Conservation (phyloP, 1,284 basidiomycete species). For the Hymenochaete sp. region DNA sequence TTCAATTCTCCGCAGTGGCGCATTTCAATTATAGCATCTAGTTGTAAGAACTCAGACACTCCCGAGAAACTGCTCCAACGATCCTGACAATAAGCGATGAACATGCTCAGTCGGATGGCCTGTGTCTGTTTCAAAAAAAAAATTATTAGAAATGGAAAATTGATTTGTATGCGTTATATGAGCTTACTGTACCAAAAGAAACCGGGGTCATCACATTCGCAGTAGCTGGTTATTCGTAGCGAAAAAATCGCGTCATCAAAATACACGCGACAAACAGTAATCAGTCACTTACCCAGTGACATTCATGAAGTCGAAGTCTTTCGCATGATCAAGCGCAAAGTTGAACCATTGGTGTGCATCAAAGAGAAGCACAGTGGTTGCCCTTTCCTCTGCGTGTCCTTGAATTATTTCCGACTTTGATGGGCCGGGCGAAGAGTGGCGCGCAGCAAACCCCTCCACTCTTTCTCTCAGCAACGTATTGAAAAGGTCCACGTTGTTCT, state of each 20-base stretch:
- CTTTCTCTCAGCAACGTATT: conserved; percentile 34
- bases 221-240: conserved; percentile 37
- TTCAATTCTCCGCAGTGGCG: no score
- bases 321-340: conserved; percentile 34
- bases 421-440: no score
- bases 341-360: conserved; percentile 45
- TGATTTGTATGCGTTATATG: not conserved
- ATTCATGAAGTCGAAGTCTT: conserved; percentile 38
- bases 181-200: conserved; percentile 50
- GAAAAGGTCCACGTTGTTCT: conserved; percentile 34
- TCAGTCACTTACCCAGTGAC: conserved; percentile 33
- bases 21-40: no score
- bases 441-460: conserved; percentile 28
- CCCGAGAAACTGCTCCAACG: conserved; percentile 32
- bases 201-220: conserved; percentile 36
- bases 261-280: not conserved
- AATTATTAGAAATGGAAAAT: not conserved
- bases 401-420: no score
- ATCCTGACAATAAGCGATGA: conserved; percentile 37
- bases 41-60: no score
- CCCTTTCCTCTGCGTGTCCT: conserved; percentile 24
- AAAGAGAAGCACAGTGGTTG: conserved; percentile 38
- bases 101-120: conserved; percentile 44
- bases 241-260: not conserved
- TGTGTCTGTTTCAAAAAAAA: conserved; percentile 27